A percentile compares a stretch with the other conserved stretches of the same genome.
Evolutionary conservation across 805 yeast species (phyloP).

Genomic region (Starmerella floricola): DNA sequence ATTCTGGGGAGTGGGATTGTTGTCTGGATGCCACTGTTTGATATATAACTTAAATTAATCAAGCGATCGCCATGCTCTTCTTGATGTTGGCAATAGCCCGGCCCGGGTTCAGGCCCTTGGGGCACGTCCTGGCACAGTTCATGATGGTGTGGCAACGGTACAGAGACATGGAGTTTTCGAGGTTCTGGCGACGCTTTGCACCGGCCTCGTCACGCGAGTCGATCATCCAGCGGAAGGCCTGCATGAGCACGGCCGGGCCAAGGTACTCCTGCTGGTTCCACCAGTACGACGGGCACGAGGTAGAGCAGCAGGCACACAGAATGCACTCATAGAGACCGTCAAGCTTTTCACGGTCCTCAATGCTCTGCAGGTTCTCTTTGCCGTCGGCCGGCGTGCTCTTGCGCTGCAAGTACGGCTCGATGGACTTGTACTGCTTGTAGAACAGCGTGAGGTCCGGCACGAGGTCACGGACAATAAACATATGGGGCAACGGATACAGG

Average conservation of each 20-base stretch:
- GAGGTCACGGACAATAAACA: constrained; percentile 92
- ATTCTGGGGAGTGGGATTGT: not conserved
- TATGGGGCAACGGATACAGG: constrained; percentile 95
- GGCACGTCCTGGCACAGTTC: constrained; percentile 98
- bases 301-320: constrained; percentile 96
- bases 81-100: constrained; percentile 93
- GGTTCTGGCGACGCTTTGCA: constrained; percentile 65
- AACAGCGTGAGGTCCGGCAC: constrained; percentile 97
- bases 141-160: constrained; percentile 98
- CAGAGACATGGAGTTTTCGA: constrained; percentile 92
- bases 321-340: constrained; percentile 97
- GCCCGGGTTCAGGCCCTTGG: constrained; percentile 98
- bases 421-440: constrained; percentile 96
- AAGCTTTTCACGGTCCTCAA: constrained; percentile 86
- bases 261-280: constrained; percentile 98
- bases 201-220: constrained; percentile 94
- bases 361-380: constrained; percentile 79
- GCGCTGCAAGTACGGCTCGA: constrained; percentile 92
- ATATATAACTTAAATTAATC: not conserved
- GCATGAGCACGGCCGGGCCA: constrained; percentile 98
- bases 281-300: constrained; percentile 99
- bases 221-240: constrained; percentile 97
- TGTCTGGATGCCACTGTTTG: not conserved
- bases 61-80: constrained; percentile 68
- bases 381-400: constrained; percentile 72